Conservation (phyloP, 179 eudicot genomes). For the Beta corolliflora region DNA sequence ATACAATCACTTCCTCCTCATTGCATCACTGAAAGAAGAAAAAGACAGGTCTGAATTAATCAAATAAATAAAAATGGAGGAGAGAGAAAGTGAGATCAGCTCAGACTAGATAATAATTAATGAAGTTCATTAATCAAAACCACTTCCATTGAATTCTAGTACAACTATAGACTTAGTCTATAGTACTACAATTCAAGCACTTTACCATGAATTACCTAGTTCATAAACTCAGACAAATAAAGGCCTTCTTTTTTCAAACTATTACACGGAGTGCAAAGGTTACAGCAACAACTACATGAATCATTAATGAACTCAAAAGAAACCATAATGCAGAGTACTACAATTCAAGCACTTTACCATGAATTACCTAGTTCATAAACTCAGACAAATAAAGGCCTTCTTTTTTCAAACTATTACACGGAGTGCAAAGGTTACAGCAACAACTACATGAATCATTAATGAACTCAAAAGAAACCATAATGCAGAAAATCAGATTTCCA, state of each 20-base stretch:
- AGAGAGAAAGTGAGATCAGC: neutral
- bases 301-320: no score
- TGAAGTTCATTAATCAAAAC: slow-evolving; percentile 4
- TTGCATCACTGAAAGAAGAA: neutral
- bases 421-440: neutral
- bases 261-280: no score
- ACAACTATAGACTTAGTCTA: neutral
- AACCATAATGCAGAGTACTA: no score
- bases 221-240: neutral
- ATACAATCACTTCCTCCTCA: neutral
- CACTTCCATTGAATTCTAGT: neutral
- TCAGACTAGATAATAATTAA: no score
- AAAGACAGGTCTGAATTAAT: no score
- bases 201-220: neutral
- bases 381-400: no score
- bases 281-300: no score
- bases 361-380: no score
- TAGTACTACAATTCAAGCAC: neutral
- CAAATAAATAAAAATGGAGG: neutral
- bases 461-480: neutral
- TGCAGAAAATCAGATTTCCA: neutral
- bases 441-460: neutral
- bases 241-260: no score
- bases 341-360: no score
- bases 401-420: neutral